Conservation (phyloP, 495 filamentous ascomycete genomes). For the Aspergillus diversus region DNA sequence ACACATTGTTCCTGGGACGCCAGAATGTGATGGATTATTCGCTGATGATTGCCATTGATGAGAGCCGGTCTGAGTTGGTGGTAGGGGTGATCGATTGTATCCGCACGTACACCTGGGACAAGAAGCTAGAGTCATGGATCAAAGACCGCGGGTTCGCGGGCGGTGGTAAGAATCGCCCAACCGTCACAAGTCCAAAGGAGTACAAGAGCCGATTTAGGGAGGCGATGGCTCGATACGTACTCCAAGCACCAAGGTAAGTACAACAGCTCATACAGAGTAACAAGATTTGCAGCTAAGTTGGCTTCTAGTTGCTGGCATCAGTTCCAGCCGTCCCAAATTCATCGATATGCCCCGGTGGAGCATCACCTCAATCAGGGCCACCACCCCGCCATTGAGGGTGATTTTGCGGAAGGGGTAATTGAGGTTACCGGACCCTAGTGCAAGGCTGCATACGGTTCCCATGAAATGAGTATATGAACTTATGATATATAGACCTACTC, state of each 20-base stretch:
- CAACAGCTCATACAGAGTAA: not conserved
- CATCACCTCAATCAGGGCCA: constrained; percentile 29
- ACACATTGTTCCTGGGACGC: constrained; percentile 87
- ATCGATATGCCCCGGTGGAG: constrained; percentile 44
- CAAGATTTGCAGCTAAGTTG: constrained; percentile 10
- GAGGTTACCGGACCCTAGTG: constrained; percentile 2
- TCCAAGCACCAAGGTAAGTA: constrained; percentile 67
- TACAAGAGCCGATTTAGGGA: constrained; percentile 96
- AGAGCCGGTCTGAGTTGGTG: constrained; percentile 82
- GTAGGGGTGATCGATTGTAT: constrained; percentile 99
- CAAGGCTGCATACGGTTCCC: not conserved
- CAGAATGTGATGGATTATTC: constrained; percentile 99
- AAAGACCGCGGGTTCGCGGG: constrained; percentile 90
- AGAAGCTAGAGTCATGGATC: constrained; percentile 98
- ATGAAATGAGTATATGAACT: constrained; percentile 16
- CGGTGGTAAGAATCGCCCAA: constrained; percentile 85
- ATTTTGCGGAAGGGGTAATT: constrained; percentile 31
- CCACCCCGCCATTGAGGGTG: constrained; percentile 27
- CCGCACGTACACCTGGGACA: constrained; percentile 98
- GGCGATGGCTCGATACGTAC: constrained; percentile 92
- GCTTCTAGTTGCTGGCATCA: constrained; percentile 68
- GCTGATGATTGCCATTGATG: constrained; percentile 97
- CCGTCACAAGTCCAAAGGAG: constrained; percentile 95
- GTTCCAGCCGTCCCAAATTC: constrained; percentile 58
- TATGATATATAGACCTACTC: constrained; percentile 3